A percentile compares a stretch with the other conserved stretches of the same genome.
Evolutionary conservation across 306 rosid genomes (phyloP).

Genomic region (Lathyrus oleraceus): DNA sequence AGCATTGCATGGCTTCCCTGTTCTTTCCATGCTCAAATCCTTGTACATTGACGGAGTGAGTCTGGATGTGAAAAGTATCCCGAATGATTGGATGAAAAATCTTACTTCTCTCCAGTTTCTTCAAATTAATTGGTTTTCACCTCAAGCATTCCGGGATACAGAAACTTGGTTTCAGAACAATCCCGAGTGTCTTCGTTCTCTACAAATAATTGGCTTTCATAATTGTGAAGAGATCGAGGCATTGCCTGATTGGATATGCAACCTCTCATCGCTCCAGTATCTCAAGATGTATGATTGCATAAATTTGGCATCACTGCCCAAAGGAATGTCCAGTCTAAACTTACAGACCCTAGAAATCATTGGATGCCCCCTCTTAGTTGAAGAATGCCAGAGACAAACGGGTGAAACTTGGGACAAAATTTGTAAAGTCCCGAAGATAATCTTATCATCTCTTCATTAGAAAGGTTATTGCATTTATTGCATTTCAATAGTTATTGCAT

Average conservation of each 20-base stretch:
- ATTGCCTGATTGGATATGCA: conserved; percentile 29
- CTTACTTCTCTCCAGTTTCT: conserved; percentile 14
- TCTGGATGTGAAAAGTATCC: neutral
- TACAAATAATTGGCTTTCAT: neutral
- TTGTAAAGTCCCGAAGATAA: conserved; percentile 14
- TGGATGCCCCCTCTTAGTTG: neutral
- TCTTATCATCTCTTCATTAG: neutral
- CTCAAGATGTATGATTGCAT: neutral
- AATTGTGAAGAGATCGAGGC: neutral
- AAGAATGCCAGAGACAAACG: neutral
- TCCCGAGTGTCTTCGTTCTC: neutral
- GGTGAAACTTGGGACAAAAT: conserved; percentile 3
- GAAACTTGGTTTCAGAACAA: neutral
- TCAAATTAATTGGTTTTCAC: neutral
- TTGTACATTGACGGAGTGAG: neutral
- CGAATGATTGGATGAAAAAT: neutral
- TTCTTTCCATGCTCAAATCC: conserved; percentile 10
- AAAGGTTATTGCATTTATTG: neutral
- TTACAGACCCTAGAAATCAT: conserved; percentile 15
- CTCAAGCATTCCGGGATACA: neutral
- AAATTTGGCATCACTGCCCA: neutral
- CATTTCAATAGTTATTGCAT: neutral
- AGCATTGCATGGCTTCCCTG: neutral
- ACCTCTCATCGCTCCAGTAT: neutral
- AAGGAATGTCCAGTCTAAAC: conserved; percentile 7